phyloP scores from a whole-genome alignment of 208 protist species.

The Angomonas desouzai region DNA sequence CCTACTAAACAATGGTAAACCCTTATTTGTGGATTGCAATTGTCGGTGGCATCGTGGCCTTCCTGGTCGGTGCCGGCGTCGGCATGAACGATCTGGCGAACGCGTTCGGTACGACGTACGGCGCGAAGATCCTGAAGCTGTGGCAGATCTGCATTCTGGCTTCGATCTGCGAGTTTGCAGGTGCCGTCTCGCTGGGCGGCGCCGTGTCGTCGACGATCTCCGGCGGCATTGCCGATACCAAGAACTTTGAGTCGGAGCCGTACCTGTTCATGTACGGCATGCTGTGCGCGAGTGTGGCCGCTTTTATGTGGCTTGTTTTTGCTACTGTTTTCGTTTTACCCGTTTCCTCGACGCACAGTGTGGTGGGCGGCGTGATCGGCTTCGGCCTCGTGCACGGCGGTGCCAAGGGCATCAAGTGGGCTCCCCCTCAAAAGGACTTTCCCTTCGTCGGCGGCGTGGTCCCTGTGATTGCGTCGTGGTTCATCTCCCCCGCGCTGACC shows the following conservation, averaged over 20 bases:
- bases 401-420: constrained; percentile 30
- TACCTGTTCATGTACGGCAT: constrained; percentile 64
- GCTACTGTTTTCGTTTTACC: constrained; percentile 44
- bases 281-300: constrained; percentile 36
- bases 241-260: constrained; percentile 26
- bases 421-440: constrained; percentile 30
- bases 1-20: constrained; percentile 9
- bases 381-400: constrained; percentile 65
- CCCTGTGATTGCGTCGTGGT: constrained; percentile 56
- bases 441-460: constrained; percentile 49
- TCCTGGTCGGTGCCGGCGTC: constrained; percentile 49
- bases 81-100: constrained; percentile 83
- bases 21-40: constrained; percentile 22
- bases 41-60: constrained; percentile 46
- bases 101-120: constrained; percentile 70
- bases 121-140: constrained; percentile 49
- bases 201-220: constrained; percentile 53
- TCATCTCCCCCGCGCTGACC: constrained; percentile 50
- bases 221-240: constrained; percentile 35
- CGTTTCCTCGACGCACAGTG: constrained; percentile 66
- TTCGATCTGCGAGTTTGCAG: constrained; percentile 57
- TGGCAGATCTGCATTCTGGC: constrained; percentile 55
- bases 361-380: constrained; percentile 55
- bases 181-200: constrained; percentile 41
- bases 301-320: constrained; percentile 44